These are phyloP conservation scores for Gleditsia sinensis DNA, from an alignment of 306 rosid species.

Conservation along the genomic window DNA sequence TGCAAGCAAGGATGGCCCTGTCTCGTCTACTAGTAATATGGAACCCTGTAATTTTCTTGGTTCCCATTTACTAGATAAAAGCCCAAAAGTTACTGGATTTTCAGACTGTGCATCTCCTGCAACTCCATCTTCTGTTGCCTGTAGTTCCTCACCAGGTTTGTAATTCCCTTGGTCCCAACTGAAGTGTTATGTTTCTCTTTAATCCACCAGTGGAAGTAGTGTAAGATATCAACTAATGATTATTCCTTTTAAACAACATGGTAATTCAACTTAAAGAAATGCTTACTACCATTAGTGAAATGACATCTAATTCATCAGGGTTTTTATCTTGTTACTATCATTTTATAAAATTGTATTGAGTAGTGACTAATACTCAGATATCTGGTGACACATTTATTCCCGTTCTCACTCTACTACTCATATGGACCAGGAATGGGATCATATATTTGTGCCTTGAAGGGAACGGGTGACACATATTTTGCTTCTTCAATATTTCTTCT, in stretches of 20 bases:
- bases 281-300: background rate
- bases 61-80: slow-evolving; percentile 66
- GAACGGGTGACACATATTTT: background rate
- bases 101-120: slow-evolving; percentile 91
- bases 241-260: background rate
- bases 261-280: background rate
- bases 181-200: background rate
- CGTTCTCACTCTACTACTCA: background rate
- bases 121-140: slow-evolving; percentile 94
- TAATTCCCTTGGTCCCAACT: background rate
- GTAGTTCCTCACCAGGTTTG: slow-evolving; percentile 96
- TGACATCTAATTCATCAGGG: background rate
- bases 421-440: background rate
- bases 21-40: slow-evolving; percentile 42
- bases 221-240: background rate
- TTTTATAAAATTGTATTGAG: background rate
- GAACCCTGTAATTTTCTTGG: slow-evolving; percentile 55
- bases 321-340: background rate
- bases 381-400: background rate
- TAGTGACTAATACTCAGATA: slow-evolving; percentile 7
- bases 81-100: slow-evolving; percentile 60
- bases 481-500: background rate
- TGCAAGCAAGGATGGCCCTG: slow-evolving; percentile 57
- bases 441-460: background rate
- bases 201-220: background rate